Evolutionary conservation across 331 rosid genomes (phyloP), one percentile per base, ranked within the genome.

Genomic region (Stylosanthes scabra): DNA sequence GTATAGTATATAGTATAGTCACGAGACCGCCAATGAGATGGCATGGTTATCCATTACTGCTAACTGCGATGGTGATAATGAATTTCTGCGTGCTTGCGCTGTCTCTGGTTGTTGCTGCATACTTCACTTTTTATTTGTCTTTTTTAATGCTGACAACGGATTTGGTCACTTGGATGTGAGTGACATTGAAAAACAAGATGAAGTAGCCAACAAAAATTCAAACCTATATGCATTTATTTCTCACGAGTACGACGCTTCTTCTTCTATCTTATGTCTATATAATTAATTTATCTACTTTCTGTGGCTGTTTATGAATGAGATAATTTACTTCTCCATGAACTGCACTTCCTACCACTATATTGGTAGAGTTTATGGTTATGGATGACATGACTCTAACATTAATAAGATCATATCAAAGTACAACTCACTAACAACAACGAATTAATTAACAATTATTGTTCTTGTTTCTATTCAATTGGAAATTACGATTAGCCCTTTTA

Each of bases 21-120:
- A 80, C 74, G 72, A 68, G 75, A 76, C 6, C 11, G 6, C 40
- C 58, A 49, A 63, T 49, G 58, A 80, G 47, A 73, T 60, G 75
- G 71, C 81, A 83, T 79, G 66, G 82, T 76, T 72, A 80, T 83
- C 87, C 80, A 76, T 51, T 67, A 63, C 14, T 47, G 25, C 25
- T 20, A 20, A 20, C 25, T 20, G 29, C 29, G 63, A 72, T 62
- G 62, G 62, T 34, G 76, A 68, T 72, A 57, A 72, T 59, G 34
- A 76, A 66, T 52, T 45, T 65, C 83, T 40, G 80, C 49, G 41
- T 63, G 80, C 49, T 47, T 63, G 15, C 60, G 55, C 42, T 76
- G 66, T 60, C 66, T 75, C 59, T 9, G 73, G 15, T 15, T 66
- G 59, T 55, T 78, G 27, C 12, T 34, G 4, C 13, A 28, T 73